A percentile compares a stretch with the other conserved stretches of the same genome.
Evolutionary conservation across 176 grass and related monocot species (phyloP).

Genomic region (Phoenix dactylifera): DNA sequence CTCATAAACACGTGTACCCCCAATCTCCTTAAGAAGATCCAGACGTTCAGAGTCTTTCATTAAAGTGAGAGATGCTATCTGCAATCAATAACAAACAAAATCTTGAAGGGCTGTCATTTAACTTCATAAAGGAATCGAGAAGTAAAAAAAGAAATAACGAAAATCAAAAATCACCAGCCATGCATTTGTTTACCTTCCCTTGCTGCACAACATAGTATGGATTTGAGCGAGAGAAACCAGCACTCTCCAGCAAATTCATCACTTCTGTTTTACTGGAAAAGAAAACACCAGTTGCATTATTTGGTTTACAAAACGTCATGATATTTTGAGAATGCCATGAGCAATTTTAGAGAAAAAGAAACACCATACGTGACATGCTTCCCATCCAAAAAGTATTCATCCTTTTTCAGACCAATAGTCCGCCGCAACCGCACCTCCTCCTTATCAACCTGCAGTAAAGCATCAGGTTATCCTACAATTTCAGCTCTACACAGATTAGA

Average conservation of each 20-base stretch:
- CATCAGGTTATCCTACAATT: not conserved
- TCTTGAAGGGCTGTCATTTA: not conserved
- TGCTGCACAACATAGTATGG: constrained; percentile 99
- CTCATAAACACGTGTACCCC: constrained; percentile 93
- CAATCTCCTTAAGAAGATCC: constrained; percentile 99
- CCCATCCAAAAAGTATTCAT: constrained; percentile 94
- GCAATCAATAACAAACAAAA: constrained; percentile 23
- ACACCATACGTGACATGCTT: constrained; percentile 74
- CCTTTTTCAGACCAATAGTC: constrained; percentile 90
- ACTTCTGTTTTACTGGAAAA: constrained; percentile 89
- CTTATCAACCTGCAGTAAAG: constrained; percentile 76
- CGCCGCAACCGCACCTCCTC: constrained; percentile 88
- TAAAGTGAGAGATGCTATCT: constrained; percentile 95
- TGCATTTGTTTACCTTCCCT: constrained; percentile 59
- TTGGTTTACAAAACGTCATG: too few relatives aligned
- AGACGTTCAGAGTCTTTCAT: constrained; percentile 98
- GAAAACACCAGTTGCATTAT: too few relatives aligned
- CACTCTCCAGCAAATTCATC: constrained; percentile 99
- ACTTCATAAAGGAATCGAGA: too few relatives aligned
- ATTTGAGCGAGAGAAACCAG: constrained; percentile 97
- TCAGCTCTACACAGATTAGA: too few relatives aligned
- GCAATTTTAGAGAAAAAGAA: constrained; percentile 18
- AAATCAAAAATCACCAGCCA: constrained; percentile 12
- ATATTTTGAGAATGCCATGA: not conserved
- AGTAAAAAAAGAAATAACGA: not conserved